phyloP scores from a whole-genome alignment of 495 filamentous ascomycete species.

The Aspergillus conjunctus region DNA sequence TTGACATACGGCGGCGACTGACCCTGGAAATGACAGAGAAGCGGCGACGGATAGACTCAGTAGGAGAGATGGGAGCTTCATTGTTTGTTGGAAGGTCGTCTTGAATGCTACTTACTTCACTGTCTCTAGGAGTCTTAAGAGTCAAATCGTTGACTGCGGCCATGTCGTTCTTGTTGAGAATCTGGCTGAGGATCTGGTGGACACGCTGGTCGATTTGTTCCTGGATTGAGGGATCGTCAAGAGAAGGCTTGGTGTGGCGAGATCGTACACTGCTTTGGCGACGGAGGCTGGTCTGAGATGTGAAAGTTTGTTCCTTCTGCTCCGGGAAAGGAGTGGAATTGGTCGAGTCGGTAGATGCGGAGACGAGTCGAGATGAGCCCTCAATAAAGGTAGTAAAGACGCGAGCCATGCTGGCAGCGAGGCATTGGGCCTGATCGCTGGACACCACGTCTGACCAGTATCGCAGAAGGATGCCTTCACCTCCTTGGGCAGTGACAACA shows the following conservation, averaged over 20 bases:
- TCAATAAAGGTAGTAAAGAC: conserved; percentile 4
- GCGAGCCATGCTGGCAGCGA: conserved; percentile 1
- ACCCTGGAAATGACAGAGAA: background rate
- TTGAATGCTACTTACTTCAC: background rate
- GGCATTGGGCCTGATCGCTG: background rate
- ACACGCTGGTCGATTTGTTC: conserved; percentile 5
- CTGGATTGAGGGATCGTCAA: background rate
- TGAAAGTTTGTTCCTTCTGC: background rate
- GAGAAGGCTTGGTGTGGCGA: background rate
- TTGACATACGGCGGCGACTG: conserved; percentile 8
- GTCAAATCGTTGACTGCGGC: background rate
- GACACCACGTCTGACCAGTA: conserved; percentile 12
- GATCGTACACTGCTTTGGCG: conserved; percentile 7
- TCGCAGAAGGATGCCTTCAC: conserved; percentile 7
- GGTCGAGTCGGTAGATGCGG: background rate
- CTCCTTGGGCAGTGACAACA: conserved; percentile 7
- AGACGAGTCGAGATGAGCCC: too few species aligned
- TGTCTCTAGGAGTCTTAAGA: background rate
- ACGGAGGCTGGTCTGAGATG: background rate
- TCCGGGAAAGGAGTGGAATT: background rate
- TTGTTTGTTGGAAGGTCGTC: background rate
- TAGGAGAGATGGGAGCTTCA: background rate
- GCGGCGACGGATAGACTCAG: conserved; percentile 2
- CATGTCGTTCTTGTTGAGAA: background rate
- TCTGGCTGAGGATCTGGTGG: conserved; percentile 3